These are phyloP conservation scores for Chrysoporthe austroafricana DNA, from an alignment of 2,329 filamentous ascomycete species.

Conservation along the genomic window DNA sequence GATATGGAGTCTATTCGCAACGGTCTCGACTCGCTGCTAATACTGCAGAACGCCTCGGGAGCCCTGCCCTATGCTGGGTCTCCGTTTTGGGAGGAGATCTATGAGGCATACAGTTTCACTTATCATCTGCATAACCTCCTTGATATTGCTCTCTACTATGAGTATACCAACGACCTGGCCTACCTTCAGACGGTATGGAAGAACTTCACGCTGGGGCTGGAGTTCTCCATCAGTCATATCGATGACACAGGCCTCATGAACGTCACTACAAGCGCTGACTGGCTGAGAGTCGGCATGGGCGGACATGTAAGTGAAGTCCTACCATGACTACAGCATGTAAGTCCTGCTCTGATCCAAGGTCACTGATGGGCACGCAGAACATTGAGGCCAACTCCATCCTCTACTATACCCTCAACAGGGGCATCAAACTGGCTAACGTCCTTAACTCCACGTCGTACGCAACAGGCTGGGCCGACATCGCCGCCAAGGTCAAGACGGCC, in stretches of 20 bases:
- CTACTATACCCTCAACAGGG: constrained; percentile 54
- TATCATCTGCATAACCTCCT: constrained; percentile 64
- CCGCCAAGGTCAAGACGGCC: constrained; percentile 38
- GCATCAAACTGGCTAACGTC: constrained; percentile 49
- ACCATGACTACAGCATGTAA: not conserved
- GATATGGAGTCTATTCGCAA: constrained; percentile 56
- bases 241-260: constrained; percentile 48
- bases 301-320: constrained; percentile 39
- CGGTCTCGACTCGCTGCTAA: constrained; percentile 52
- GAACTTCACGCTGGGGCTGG: constrained; percentile 51
- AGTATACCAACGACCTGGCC: constrained; percentile 55
- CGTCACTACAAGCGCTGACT: constrained; percentile 52
- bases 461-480: constrained; percentile 29
- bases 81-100: constrained; percentile 36
- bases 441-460: constrained; percentile 44
- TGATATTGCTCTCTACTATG: constrained; percentile 60
- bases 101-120: constrained; percentile 47
- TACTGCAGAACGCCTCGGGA: constrained; percentile 42
- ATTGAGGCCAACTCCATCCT: constrained; percentile 56
- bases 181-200: constrained; percentile 53
- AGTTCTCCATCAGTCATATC: constrained; percentile 40
- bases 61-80: constrained; percentile 53
- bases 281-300: constrained; percentile 53
- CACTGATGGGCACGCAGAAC: constrained; percentile 39
- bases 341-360: not conserved